These are phyloP conservation scores for Ophiostoma novo-ulmi DNA, from an alignment of 2,329 filamentous ascomycete genomes.

Conservation along the genomic window DNA sequence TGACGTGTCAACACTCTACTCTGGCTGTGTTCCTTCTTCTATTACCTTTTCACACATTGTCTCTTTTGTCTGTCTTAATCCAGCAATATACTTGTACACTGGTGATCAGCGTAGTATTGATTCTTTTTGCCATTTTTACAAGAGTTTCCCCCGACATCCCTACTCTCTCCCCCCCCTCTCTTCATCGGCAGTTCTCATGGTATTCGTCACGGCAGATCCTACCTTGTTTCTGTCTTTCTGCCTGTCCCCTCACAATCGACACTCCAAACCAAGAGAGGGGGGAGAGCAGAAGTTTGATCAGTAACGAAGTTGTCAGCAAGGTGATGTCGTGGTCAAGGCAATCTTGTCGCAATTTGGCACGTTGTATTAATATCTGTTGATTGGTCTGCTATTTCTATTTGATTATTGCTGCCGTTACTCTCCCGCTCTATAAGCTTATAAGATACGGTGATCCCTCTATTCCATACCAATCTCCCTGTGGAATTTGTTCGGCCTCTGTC, in stretches of 20 bases:
- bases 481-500: background rate
- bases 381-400: background rate
- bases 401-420: background rate
- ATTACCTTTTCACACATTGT: background rate
- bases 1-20: background rate
- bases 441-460: background rate
- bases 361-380: background rate
- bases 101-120: conserved; percentile 1
- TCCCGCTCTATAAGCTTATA: background rate
- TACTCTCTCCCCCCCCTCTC: background rate
- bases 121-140: background rate
- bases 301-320: background rate
- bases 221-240: background rate
- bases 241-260: background rate
- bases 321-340: background rate
- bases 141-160: background rate
- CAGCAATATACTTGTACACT: background rate
- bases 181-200: conserved; percentile 3
- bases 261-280: background rate
- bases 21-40: background rate
- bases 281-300: background rate
- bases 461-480: too few species aligned
- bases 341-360: background rate
- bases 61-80: background rate
- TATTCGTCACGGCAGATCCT: background rate